Evolutionary conservation across 2,329 filamentous ascomycete genomes (phyloP), one percentile per base, ranked within the genome.

Genomic region (Pseudogymnoascus sp.): DNA sequence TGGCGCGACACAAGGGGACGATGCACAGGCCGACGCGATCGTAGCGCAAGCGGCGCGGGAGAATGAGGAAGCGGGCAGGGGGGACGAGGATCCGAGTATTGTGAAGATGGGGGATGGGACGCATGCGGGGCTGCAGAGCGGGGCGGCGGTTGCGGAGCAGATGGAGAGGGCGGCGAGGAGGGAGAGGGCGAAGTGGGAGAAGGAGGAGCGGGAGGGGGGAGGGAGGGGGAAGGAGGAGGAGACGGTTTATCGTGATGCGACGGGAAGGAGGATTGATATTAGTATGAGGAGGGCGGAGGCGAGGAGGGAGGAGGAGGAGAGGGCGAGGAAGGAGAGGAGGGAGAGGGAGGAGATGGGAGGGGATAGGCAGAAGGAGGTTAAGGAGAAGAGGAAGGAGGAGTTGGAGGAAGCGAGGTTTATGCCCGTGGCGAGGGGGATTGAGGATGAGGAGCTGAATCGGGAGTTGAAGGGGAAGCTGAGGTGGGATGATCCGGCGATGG

Each of bases 401-500:
- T 77, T 99, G 7, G 82, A 89, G 64, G 91, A 97, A 61, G 93
- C 93, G 1, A 90, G 87, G 73, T 84, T 89, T 64, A 88, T 97
- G 86, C 83, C 85, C 0, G 76, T 99, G 61, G 91, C 93, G 19
- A 79, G 95, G 62, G 83, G 83, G 47, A 87, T 84, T n/a, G 93
- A 97, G 71, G 96, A 99, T 71, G 86, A 83, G 68, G 87, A 89
- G 61, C 80, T 99, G 80, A 99, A 99, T 70, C 81, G 83, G 37
- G 91, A 96, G 74, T 72, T 97, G 69, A 93, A 86, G 77, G 86
- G 86, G 63, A 78, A 83, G 70, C 82, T 87, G 64, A 80, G 93
- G 68, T 99, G 96, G 96, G 93, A 96, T 73, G 95, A 99, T 77
- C 95, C 95, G 0, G 96, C 96, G 76, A 87, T 88, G 64, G 83